Percentiles rank a stretch among this genome's conserved stretches.
These are phyloP conservation scores for Byssothecium circinans DNA, from an alignment of 2,329 filamentous ascomycete species.

Conservation along the genomic window DNA sequence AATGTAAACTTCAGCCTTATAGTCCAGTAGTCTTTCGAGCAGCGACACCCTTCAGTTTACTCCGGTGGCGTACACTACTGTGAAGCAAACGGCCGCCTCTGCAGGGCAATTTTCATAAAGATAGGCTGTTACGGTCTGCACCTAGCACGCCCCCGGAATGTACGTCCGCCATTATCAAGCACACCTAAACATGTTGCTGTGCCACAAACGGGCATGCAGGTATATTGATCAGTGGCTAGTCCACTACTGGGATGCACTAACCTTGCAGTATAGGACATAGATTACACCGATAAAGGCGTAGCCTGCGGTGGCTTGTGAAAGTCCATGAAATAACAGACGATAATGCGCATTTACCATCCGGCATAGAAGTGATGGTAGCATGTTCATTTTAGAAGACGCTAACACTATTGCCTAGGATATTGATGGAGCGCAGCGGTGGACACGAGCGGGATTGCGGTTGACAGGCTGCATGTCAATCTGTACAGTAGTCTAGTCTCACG, in stretches of 20 bases:
- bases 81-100: not conserved
- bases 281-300: conserved; percentile 1
- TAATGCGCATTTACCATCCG: not conserved
- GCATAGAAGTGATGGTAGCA: not conserved
- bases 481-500: not conserved
- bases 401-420: conserved; percentile 2
- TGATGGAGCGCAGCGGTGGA: not conserved
- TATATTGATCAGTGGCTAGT: conserved; percentile 2
- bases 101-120: not conserved
- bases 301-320: not conserved
- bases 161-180: not conserved
- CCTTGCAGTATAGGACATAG: not conserved
- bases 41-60: too few relatives aligned
- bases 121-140: not conserved
- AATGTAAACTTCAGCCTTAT: not conserved
- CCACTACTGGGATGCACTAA: not conserved
- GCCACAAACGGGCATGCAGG: conserved; percentile 5
- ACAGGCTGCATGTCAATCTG: not conserved
- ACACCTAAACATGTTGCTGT: not conserved
- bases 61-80: conserved; percentile 2
- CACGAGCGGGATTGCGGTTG: not conserved
- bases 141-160: conserved; percentile 7
- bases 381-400: not conserved
- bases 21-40: not conserved
- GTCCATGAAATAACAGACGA: not conserved